These are phyloP conservation scores for Candida morakotiae DNA, from an alignment of 805 yeast species.

Conservation along the genomic window DNA sequence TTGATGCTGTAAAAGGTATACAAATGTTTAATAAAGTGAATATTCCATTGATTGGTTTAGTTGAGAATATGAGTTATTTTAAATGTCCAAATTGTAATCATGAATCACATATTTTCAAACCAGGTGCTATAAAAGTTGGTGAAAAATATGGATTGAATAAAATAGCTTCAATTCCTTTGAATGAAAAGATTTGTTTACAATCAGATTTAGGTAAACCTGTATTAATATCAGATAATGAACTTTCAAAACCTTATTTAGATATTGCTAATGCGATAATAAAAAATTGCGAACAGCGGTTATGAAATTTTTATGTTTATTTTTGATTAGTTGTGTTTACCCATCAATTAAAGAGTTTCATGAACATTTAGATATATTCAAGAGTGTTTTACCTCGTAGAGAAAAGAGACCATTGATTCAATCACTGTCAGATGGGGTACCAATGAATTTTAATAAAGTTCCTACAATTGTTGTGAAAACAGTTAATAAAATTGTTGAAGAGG, in stretches of 20 bases:
- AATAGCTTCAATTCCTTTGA: conserved; percentile 66
- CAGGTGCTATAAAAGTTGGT: conserved; percentile 53
- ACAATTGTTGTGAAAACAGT: conserved; percentile 1
- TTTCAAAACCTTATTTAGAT: conserved; percentile 41
- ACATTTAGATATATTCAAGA: conserved; percentile 1
- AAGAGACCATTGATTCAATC: conserved; percentile 5
- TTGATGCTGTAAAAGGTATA: conserved; percentile 78
- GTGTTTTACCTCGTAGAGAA: conserved; percentile 2
- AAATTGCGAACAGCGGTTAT: not conserved
- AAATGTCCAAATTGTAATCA: conserved; percentile 74
- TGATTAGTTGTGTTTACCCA: not conserved
- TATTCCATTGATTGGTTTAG: conserved; percentile 71
- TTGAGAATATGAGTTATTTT: conserved; percentile 79
- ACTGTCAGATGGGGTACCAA: conserved; percentile 6
- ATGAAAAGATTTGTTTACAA: conserved; percentile 52
- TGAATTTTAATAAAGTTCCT: conserved; percentile 6
- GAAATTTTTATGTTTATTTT: not conserved
- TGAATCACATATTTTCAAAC: conserved; percentile 71
- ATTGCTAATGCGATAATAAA: conserved; percentile 35
- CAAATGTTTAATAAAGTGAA: conserved; percentile 70
- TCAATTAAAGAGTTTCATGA: not conserved
- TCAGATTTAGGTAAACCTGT: conserved; percentile 68
- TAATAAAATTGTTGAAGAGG: not conserved
- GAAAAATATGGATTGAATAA: conserved; percentile 43
- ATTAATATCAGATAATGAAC: conserved; percentile 39